Conservation (phyloP, 805 yeast genomes). For the Lachancea dasiensis region DNA sequence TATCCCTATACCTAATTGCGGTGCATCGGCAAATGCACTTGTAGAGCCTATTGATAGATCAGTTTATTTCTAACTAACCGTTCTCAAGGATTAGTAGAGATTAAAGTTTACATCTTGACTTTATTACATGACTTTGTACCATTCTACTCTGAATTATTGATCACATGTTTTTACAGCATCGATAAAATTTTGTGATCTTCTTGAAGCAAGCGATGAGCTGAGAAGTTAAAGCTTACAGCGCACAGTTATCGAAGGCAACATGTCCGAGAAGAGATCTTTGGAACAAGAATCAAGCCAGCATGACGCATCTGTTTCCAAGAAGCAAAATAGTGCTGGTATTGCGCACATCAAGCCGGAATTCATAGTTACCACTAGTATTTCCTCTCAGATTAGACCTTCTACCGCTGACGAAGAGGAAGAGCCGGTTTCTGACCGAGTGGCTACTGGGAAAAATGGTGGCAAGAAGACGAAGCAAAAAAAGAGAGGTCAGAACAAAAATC, state of each 20-base stretch:
- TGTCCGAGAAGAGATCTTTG: constrained; percentile 6
- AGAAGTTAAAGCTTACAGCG: too few species aligned
- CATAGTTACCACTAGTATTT: constrained; percentile 36
- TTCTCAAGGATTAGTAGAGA: too few species aligned
- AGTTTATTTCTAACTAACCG: too few species aligned
- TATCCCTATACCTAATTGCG: too few species aligned
- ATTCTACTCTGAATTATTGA: too few species aligned
- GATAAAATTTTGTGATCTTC: not conserved
- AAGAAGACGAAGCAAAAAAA: constrained; percentile 41
- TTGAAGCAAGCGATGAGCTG: not conserved
- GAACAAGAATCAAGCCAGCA: constrained; percentile 7
- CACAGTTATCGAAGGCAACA: not conserved
- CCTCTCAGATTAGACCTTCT: constrained; percentile 12
- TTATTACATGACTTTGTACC: too few species aligned
- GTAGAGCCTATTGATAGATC: too few species aligned
- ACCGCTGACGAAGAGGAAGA: constrained; percentile 39
- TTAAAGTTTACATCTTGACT: too few species aligned
- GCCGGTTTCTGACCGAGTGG: constrained; percentile 35
- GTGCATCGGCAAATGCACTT: too few species aligned
- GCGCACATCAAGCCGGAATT: constrained; percentile 75
- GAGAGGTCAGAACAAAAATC: constrained; percentile 78
- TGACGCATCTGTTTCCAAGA: constrained; percentile 14
- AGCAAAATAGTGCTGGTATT: constrained; percentile 47
- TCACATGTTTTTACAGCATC: not conserved
- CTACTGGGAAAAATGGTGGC: constrained; percentile 40